phyloP scores from a whole-genome alignment of 2,329 filamentous ascomycete species.

The Cercospora canescens region DNA sequence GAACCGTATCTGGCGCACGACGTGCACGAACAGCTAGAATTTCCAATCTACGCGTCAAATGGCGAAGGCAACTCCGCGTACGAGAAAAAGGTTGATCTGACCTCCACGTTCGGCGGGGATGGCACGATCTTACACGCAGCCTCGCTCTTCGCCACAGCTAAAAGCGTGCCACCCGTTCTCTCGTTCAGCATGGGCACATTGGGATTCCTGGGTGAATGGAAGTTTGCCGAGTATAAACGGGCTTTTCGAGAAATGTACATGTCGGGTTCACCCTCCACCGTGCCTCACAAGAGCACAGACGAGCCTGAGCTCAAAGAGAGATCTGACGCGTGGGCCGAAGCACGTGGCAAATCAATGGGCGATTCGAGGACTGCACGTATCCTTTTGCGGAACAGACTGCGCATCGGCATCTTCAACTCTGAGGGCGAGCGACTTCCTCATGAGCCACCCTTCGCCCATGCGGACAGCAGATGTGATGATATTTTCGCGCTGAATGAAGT shows the following conservation, averaged over 20 bases:
- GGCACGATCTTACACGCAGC: constrained; percentile 86
- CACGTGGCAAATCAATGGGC: constrained; percentile 81
- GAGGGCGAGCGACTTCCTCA: constrained; percentile 55
- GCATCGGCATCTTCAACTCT: constrained; percentile 78
- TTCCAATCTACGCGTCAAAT: constrained; percentile 65
- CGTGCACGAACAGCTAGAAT: constrained; percentile 69
- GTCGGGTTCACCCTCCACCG: constrained; percentile 57
- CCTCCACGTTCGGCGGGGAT: constrained; percentile 89
- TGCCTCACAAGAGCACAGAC: constrained; percentile 23
- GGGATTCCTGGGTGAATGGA: constrained; percentile 95
- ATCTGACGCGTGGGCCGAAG: constrained; percentile 63
- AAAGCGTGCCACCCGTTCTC: constrained; percentile 82
- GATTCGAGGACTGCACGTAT: constrained; percentile 72
- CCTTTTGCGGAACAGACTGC: constrained; percentile 80
- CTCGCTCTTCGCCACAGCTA: constrained; percentile 79
- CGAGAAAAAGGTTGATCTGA: constrained; percentile 80
- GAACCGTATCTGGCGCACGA: constrained; percentile 73
- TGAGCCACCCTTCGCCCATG: constrained; percentile 34
- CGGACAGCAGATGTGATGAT: constrained; percentile 40
- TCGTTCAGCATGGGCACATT: constrained; percentile 97
- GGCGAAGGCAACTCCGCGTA: constrained; percentile 54
- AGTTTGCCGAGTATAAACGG: constrained; percentile 87
- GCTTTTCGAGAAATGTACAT: constrained; percentile 94
- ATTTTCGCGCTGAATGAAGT: constrained; percentile 90
- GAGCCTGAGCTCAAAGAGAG: constrained; percentile 23